Conservation (phyloP, 2,329 filamentous ascomycete genomes). For the Zymoseptoria ardabiliae region DNA sequence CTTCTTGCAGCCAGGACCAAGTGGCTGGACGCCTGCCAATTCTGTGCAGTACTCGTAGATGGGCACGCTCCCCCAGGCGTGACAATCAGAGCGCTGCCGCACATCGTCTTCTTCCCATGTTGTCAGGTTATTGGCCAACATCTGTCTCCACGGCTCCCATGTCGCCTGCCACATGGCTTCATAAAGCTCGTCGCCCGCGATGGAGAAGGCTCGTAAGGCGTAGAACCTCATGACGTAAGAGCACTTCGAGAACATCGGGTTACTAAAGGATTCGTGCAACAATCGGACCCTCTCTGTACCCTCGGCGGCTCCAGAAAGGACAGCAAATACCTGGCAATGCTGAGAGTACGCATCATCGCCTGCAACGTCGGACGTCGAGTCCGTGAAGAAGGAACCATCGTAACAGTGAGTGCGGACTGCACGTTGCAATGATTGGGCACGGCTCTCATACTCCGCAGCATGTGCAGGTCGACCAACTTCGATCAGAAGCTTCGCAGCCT, state of each 20-base stretch:
- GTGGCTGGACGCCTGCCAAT: slow-evolving; percentile 25
- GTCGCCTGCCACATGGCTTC: slow-evolving; percentile 28
- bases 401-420: slow-evolving; percentile 28
- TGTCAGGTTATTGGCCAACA: slow-evolving; percentile 33
- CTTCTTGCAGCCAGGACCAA: slow-evolving; percentile 14
- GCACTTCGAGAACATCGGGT: slow-evolving; percentile 11
- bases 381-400: slow-evolving; percentile 26
- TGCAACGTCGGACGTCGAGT: slow-evolving; percentile 29
- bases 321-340: slow-evolving; percentile 34
- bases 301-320: slow-evolving; percentile 28
- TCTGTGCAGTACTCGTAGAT: slow-evolving; percentile 38
- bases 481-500: slow-evolving; percentile 28
- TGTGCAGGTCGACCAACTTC: slow-evolving; percentile 29
- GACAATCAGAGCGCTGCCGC: slow-evolving; percentile 37
- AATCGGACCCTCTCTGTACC: slow-evolving; percentile 17
- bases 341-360: slow-evolving; percentile 28
- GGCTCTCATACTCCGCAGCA: slow-evolving; percentile 26
- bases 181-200: slow-evolving; percentile 30
- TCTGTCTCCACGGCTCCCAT: slow-evolving; percentile 32
- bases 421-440: slow-evolving; percentile 19
- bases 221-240: slow-evolving; percentile 35
- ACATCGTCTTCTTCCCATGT: slow-evolving; percentile 41
- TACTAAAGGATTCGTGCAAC: slow-evolving; percentile 23
- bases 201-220: slow-evolving; percentile 32
- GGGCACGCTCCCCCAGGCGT: slow-evolving; percentile 39